Evolutionary conservation across 108 stramenopile genomes (phyloP).

Genomic region (Pseudonitzschia multiseries): DNA sequence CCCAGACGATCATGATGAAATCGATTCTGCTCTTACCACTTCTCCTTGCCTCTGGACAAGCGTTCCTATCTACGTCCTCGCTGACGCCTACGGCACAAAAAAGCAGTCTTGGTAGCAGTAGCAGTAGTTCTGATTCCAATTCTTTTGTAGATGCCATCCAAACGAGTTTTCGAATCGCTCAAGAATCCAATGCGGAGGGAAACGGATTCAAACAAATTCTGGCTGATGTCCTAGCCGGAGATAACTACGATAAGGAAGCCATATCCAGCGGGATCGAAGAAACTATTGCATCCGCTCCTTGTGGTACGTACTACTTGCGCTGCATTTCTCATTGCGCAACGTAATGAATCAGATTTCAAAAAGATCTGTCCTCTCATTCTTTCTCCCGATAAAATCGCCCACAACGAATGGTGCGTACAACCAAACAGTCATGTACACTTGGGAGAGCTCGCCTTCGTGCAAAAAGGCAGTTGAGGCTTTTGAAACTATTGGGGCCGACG

Average conservation of each 20-base stretch:
- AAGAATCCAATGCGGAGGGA: conserved; percentile 25
- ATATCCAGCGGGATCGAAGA: conserved; percentile 45
- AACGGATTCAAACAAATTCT: conserved; percentile 55
- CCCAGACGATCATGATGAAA: no score
- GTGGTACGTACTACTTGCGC: no score
- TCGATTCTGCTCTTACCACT: not conserved
- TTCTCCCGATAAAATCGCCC: no score
- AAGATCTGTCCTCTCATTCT: no score
- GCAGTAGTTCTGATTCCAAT: not conserved
- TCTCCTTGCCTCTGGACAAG: not conserved
- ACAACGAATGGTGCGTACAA: no score
- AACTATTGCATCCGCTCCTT: conserved; percentile 50
- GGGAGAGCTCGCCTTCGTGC: conserved; percentile 65
- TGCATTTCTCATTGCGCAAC: no score
- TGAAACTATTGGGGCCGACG: conserved; percentile 21
- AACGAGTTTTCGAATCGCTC: not conserved
- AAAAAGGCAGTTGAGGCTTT: conserved; percentile 61
- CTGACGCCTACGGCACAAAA: no score
- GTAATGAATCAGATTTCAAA: no score
- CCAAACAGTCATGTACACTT: conserved; percentile 40
- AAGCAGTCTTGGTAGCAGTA: no score
- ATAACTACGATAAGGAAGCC: conserved; percentile 48
- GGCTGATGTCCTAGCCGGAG: conserved; percentile 56
- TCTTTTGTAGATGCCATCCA: conserved; percentile 4
- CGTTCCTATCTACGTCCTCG: not conserved